Evolutionary conservation across 129 eudicot species (phyloP), one percentile per base, ranked within the genome.

Genomic region (Escallonia herrerae): DNA sequence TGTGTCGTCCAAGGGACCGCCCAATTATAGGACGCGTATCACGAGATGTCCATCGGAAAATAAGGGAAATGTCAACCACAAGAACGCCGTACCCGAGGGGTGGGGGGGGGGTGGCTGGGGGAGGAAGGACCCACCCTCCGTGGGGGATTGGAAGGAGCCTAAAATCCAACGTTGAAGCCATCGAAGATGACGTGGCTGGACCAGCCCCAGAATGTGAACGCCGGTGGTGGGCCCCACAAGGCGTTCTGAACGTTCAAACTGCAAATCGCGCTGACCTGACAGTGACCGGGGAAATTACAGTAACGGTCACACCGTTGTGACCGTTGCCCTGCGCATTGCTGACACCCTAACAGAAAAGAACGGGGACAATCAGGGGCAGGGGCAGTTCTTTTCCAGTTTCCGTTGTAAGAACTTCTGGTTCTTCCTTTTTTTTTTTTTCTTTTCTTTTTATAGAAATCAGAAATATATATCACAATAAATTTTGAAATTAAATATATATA

Each of bases 181-280:
- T 63, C 67, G 40, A 46, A 63, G 4, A 63, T 42, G 50, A 41
- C 66, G 67, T 40, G 67, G 54, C 53, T 6, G 52, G 10, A 8
- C 52, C 8, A 47, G 0, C 33, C 66, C 62, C 72, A 69, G 54
- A 59, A 43, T 40, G 14, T 60, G 41, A 65, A 4, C 79, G 61
- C 50, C 53, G 59, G 44, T 73, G 41, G 9, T 73, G 51, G 58
- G 59, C 48, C 65, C 79, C 79, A 68, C 69, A 49, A 63, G 65
- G 57, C 47, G 46, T 46, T 38, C 33, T 22, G 33, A 22, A 22
- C 1, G 33, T 22, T 22, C 33, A 22, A 1, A 22, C 33, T 22
- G 33, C 33, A 22, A 22, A 22, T 1, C 33, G 33, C 33, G 33
- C 33, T 22, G 33, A 22, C 33, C 33, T 22, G 33, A 22, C 33